phyloP scores from a whole-genome alignment of 2,329 filamentous ascomycete genomes.

The Aureobasidium leucospermi region DNA sequence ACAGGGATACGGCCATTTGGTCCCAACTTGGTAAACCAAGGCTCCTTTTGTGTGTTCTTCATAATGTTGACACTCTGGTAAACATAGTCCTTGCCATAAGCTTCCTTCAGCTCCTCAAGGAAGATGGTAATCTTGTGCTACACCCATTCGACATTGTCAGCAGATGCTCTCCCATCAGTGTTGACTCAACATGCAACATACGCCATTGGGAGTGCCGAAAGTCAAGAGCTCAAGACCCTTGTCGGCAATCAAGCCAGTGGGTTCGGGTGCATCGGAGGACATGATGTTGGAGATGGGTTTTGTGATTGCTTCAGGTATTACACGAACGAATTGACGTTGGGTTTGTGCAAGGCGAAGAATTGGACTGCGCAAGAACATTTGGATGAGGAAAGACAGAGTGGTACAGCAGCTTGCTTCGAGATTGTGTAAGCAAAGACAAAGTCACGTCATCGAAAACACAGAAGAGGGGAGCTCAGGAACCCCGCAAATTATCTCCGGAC shows the following conservation, averaged over 20 bases:
- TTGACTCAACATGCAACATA: not conserved
- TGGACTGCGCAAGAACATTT: slow-evolving; percentile 9
- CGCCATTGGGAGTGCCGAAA: slow-evolving; percentile 39
- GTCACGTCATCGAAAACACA: not conserved
- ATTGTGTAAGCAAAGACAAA: slow-evolving; percentile 2
- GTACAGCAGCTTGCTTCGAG: not conserved
- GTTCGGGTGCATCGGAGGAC: slow-evolving; percentile 20
- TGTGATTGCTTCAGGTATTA: slow-evolving; percentile 7
- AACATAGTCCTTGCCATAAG: slow-evolving; percentile 55
- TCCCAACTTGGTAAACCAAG: slow-evolving; percentile 56
- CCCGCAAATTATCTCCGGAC: slow-evolving; percentile 6
- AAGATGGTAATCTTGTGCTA: slow-evolving; percentile 50
- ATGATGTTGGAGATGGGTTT: slow-evolving; percentile 6
- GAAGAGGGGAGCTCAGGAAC: not conserved
- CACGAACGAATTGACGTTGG: slow-evolving; percentile 2
- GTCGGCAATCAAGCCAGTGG: slow-evolving; percentile 53
- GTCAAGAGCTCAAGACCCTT: slow-evolving; percentile 60
- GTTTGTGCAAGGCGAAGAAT: slow-evolving; percentile 8
- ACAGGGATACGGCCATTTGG: slow-evolving; percentile 61
- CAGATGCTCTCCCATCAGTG: not conserved
- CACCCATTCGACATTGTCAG: not conserved
- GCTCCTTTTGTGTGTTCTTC: slow-evolving; percentile 59
- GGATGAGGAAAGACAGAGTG: not conserved
- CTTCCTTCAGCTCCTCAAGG: slow-evolving; percentile 60
- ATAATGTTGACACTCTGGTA: slow-evolving; percentile 52